Base-by-base conservation (phyloP, 1,284 basidiomycete genomes). In the Marasmius tenuissimus region DNA sequence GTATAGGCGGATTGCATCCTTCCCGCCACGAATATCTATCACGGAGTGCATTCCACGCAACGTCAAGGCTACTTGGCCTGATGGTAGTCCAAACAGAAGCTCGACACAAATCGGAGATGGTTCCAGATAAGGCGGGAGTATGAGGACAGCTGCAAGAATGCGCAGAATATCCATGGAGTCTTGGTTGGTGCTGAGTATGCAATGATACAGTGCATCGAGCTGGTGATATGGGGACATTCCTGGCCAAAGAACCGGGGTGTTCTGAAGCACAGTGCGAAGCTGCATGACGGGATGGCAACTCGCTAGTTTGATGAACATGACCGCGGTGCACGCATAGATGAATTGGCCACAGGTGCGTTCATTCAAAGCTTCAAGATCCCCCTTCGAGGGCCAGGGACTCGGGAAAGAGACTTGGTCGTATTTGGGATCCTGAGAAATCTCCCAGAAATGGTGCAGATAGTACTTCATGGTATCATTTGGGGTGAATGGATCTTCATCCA, bases 271-370 rank as follows among this genome's bases (percentile, higher is more conserved):
- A 5, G 55, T 33, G n/a, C 47, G 8, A 35, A 64, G 50, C 33
- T 47, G 63, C 27, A 47, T 56, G 5, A 51, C 22, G 7, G 63
- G 63, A 38, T 52, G 27, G 14, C 20, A 20, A 48, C 35, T 10
- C 33, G 50, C 53, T 3, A 56, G 45, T 16, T 50, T 39, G 22
- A 65, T 51, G n/a, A 57, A 65, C 38, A 54, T 63, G 7, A 62
- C 33, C 14, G 57, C 51, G 11, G 63, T 65, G 14, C 58, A 54
- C 22, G 58, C 57, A 48, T 58, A 65, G 20, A 65, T 65, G 54
- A 65, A 65, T 34, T 60, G 53, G 1, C 61, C 59, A 37, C 58
- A 60, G 18, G 63, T 33, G 38, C 42, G 53, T 9, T 35, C 6
- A 38, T 55, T 50, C 4, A 65, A 37, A 39, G 27, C 34, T 12